Percentiles rank a stretch among this genome's conserved stretches.
These are phyloP conservation scores for Acorus gramineus DNA, from an alignment of 106 monocot species.

Conservation along the genomic window DNA sequence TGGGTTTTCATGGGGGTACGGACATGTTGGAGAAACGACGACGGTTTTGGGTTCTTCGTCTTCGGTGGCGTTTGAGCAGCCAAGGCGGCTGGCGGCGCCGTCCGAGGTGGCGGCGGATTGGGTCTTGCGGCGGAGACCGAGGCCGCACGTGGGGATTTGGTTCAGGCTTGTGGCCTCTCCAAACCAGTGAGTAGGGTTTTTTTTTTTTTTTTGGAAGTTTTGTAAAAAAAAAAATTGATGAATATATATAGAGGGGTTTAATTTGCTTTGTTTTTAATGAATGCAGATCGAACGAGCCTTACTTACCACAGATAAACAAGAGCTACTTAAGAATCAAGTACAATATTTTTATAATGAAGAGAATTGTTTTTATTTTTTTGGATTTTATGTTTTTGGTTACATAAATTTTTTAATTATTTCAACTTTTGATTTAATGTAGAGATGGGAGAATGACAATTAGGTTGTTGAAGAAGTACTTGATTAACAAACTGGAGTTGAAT, in stretches of 20 bases:
- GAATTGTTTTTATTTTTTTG: neutral
- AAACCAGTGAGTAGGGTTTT: conserved; percentile 31
- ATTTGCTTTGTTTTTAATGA: neutral
- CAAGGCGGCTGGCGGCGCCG: neutral
- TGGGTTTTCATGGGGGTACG: neutral
- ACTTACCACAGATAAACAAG: conserved; percentile 48
- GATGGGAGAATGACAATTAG: conserved; percentile 67
- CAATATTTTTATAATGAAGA: neutral
- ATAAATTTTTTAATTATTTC: neutral
- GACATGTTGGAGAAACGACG: neutral
- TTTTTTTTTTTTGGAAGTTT: too few species aligned
- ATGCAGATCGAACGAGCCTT: conserved; percentile 42
- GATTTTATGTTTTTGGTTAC: neutral
- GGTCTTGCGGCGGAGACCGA: conserved; percentile 19
- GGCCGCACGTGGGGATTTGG: conserved; percentile 33
- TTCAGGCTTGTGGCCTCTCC: conserved; percentile 34
- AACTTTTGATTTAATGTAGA: conserved; percentile 11
- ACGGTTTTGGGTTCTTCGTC: too few species aligned
- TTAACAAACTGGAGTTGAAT: conserved; percentile 45
- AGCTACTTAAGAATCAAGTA: conserved; percentile 58
- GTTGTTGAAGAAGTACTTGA: conserved; percentile 62
- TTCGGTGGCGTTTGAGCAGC: neutral
- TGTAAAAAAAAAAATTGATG: too few species aligned
- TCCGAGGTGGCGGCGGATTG: neutral
- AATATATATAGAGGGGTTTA: too few species aligned